These are phyloP conservation scores for Mycena belliarum DNA, from an alignment of 768 basidiomycete genomes.

Conservation along the genomic window DNA sequence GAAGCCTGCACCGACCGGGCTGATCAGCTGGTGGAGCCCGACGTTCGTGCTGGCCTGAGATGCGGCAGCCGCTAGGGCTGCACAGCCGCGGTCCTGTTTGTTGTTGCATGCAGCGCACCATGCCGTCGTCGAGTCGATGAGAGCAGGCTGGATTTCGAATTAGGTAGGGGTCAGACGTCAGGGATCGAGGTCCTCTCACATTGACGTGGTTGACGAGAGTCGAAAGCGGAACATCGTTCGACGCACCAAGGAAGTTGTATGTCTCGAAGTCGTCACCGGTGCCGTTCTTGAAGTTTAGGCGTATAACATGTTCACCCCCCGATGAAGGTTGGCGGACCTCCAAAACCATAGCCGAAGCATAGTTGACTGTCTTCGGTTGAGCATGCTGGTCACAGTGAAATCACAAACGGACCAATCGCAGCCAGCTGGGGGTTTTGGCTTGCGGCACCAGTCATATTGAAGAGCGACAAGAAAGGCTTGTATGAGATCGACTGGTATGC, in stretches of 20 bases:
- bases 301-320: slow-evolving; percentile 51
- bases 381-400: too few species aligned
- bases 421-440: slow-evolving; percentile 52
- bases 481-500: slow-evolving; percentile 64
- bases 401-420: slow-evolving; percentile 50
- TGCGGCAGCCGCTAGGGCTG: slow-evolving; percentile 41
- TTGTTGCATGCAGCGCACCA: slow-evolving; percentile 68
- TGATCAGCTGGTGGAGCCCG: slow-evolving; percentile 37
- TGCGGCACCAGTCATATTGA: slow-evolving; percentile 71
- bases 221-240: slow-evolving; percentile 56
- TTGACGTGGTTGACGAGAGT: slow-evolving; percentile 45
- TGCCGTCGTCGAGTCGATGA: slow-evolving; percentile 50
- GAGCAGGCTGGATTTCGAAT: slow-evolving; percentile 39
- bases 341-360: slow-evolving; percentile 56
- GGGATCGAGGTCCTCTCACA: slow-evolving; percentile 23
- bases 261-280: slow-evolving; percentile 49
- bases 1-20: slow-evolving; percentile 65
- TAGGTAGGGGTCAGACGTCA: neutral
- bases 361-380: slow-evolving; percentile 48
- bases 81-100: slow-evolving; percentile 58
- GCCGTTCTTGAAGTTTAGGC: slow-evolving; percentile 74
- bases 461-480: slow-evolving; percentile 77
- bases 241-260: slow-evolving; percentile 46
- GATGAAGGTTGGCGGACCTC: slow-evolving; percentile 56
- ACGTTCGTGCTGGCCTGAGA: slow-evolving; percentile 22